phyloP scores from a whole-genome alignment of 768 basidiomycete species.

The Rhodotorula babjevae region DNA sequence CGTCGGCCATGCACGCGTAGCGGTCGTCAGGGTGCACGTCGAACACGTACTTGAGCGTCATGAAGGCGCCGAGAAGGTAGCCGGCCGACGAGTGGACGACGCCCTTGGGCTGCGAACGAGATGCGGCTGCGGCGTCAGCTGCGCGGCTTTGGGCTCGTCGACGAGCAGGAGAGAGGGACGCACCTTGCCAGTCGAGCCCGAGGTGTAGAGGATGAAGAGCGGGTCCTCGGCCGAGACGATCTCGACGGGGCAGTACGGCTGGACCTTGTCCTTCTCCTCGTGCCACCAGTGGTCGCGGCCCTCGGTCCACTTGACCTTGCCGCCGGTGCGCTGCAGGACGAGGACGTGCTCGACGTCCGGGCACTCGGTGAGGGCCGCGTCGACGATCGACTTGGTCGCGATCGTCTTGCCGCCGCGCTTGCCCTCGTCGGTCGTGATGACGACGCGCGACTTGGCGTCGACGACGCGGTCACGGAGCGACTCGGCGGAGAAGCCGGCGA shows the following conservation, averaged over 20 bases:
- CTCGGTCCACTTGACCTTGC: constrained; percentile 68
- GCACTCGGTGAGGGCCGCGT: constrained; percentile 78
- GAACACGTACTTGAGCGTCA: constrained; percentile 96
- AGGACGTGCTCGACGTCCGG: constrained; percentile 84
- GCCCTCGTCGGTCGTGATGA: constrained; percentile 95
- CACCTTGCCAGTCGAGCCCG: constrained; percentile 38
- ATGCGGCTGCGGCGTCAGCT: too few species aligned
- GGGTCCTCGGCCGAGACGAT: constrained; percentile 90
- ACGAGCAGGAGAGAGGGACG: neutral
- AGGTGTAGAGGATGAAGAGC: constrained; percentile 90
- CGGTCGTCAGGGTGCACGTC: constrained; percentile 94
- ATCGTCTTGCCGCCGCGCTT: constrained; percentile 88
- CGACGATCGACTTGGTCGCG: constrained; percentile 88
- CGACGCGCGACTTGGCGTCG: constrained; percentile 82
- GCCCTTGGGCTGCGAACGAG: constrained; percentile 65
- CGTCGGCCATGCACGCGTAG: constrained; percentile 97
- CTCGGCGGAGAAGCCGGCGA: constrained; percentile 94
- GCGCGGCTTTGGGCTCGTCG: too few species aligned
- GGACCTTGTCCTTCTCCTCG: constrained; percentile 77
- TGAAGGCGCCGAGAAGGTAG: constrained; percentile 83
- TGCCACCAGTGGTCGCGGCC: constrained; percentile 96
- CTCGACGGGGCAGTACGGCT: constrained; percentile 81
- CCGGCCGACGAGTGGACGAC: constrained; percentile 62
- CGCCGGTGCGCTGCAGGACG: constrained; percentile 82
- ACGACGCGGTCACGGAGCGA: constrained; percentile 84